Conservation (phyloP, 2,329 filamentous ascomycete genomes). For the Trichophyton schoenleinii region DNA sequence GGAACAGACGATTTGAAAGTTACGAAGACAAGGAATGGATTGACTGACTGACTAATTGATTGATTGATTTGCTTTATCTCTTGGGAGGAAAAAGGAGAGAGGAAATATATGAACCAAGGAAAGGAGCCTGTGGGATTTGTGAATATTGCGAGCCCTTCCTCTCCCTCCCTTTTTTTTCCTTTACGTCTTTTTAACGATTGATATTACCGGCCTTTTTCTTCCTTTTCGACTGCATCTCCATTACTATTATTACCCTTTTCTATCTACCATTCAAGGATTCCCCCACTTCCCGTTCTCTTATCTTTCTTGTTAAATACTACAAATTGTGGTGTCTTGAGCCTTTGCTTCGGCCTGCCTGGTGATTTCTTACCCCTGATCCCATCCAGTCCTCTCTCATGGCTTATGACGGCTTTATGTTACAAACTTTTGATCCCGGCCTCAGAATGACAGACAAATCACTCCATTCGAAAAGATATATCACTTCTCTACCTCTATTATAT, state of each 20-base stretch:
- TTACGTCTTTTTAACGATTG: not conserved
- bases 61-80: not conserved
- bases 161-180: not conserved
- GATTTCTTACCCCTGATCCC: not conserved
- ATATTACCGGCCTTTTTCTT: not conserved
- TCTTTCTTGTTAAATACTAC: not conserved
- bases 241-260: too few species aligned
- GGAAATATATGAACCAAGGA: not conserved
- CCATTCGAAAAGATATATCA: not conserved
- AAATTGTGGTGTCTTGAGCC: not conserved
- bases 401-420: not conserved
- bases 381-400: not conserved
- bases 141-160: not conserved
- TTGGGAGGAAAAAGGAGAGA: not conserved
- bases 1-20: too few species aligned
- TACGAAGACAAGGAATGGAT: too few species aligned
- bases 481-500: not conserved
- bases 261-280: not conserved
- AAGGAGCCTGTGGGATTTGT: not conserved
- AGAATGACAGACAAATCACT: not conserved
- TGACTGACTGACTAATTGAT: too few species aligned
- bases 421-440: not conserved
- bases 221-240: not conserved
- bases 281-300: too few species aligned
- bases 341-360: not conserved